Base-by-base conservation (phyloP, 2,329 filamentous ascomycete species). In the Fusarium buxicola region DNA sequence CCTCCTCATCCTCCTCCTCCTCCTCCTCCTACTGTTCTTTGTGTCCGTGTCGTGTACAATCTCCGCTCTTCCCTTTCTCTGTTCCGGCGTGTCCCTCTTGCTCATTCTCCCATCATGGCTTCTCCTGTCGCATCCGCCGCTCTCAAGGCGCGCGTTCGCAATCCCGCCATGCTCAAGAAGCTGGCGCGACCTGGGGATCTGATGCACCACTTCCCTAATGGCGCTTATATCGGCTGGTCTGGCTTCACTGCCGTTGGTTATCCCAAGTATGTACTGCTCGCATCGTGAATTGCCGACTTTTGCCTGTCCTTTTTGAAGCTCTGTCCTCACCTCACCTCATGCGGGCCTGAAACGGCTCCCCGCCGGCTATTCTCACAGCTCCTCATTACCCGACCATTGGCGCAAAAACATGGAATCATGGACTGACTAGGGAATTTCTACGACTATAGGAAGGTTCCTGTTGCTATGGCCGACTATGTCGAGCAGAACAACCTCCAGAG, bases 211-310 rank as follows among this genome's bases (percentile, higher is more conserved):
- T 96, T 96, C 72, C 92, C 92, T 65, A 86, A 95, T 81, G 89
- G 89, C 73, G 79, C 91, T n/a, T 95, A 95, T 77, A 86, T 96
- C 70, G 93, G 92, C 72, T 96, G 92, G 92, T 92, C 89, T 64
- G 92, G 92, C 31, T 96, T 96, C 78, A 96, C 92, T 11, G 92
- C 92, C 70, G 92, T 96, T 50, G 92, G 92, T 58, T 95, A 95
- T 79, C 92, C 92, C 63, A 95, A 95, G 90, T 75, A 58, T 50
- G 75, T 70, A 7, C 34, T 6, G 0, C 5, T 6, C 8, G 15
- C 12, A 8, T 18, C 27, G 7, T 34, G 24, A 28, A 40, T 11
- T 18, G 24, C 8, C 32, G 31, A 35, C 21, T 31, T 40, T 44
- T 39, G 31, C 34, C 28, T 48, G 41, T 18, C 24, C 13, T 15